These are phyloP conservation scores for Yamadazyma nakazawae DNA, from an alignment of 805 yeast genomes.

Conservation along the genomic window DNA sequence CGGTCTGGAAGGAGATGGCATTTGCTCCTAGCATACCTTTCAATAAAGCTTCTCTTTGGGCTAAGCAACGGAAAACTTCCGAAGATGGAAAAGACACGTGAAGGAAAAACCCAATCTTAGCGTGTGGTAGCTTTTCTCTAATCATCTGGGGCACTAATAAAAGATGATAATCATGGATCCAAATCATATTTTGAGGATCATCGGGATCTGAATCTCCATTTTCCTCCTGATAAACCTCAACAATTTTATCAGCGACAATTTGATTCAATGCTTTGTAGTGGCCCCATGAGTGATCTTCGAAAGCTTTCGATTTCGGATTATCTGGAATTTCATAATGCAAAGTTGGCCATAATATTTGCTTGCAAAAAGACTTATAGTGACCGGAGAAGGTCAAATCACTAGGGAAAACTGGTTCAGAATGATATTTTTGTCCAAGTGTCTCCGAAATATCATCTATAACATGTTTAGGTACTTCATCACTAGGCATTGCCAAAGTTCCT, in stretches of 20 bases:
- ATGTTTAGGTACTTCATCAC: slow-evolving; percentile 66
- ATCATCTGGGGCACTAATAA: slow-evolving; percentile 84
- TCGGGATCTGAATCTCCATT: slow-evolving; percentile 45
- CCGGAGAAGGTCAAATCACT: slow-evolving; percentile 83
- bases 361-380: slow-evolving; percentile 87
- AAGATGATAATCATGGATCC: slow-evolving; percentile 95
- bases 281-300: slow-evolving; percentile 93
- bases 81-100: slow-evolving; percentile 95
- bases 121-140: slow-evolving; percentile 69
- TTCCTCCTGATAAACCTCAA: slow-evolving; percentile 52
- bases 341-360: slow-evolving; percentile 95
- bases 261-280: slow-evolving; percentile 75
- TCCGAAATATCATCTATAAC: slow-evolving; percentile 53
- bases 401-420: slow-evolving; percentile 65
- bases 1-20: slow-evolving; percentile 83
- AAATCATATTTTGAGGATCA: slow-evolving; percentile 61
- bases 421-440: slow-evolving; percentile 45
- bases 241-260: slow-evolving; percentile 71
- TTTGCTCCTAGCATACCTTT: slow-evolving; percentile 88
- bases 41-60: slow-evolving; percentile 74
- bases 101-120: slow-evolving; percentile 85
- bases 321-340: slow-evolving; percentile 92
- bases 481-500: slow-evolving; percentile 91
- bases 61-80: slow-evolving; percentile 91
- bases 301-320: slow-evolving; percentile 88